Percentiles rank a stretch among this genome's conserved stretches.
Evolutionary conservation across 2,329 filamentous ascomycete genomes (phyloP).

Genomic region (Juglanconis oblonga): DNA sequence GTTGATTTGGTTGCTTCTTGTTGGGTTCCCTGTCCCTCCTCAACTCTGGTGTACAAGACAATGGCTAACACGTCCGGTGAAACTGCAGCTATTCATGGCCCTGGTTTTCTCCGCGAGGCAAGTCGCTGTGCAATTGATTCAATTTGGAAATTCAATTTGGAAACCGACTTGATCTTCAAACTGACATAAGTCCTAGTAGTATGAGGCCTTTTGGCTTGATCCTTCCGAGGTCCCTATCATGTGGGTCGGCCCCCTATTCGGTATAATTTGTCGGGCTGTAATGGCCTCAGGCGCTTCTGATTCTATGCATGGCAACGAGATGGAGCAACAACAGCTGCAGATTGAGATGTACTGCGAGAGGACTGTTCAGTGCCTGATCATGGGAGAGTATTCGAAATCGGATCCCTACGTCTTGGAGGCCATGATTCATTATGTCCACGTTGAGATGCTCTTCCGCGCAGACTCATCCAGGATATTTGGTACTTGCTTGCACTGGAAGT

Average conservation of each 20-base stretch:
- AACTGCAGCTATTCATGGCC: conserved; percentile 1
- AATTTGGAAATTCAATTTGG: too few relatives aligned
- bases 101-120: conserved; percentile 3
- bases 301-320: background rate
- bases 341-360: conserved; percentile 25
- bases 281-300: background rate
- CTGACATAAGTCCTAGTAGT: conserved; percentile 27
- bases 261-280: conserved; percentile 26
- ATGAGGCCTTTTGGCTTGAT: conserved; percentile 42
- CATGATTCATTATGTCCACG: conserved; percentile 32
- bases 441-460: conserved; percentile 28
- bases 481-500: background rate
- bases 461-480: conserved; percentile 26
- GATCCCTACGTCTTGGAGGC: conserved; percentile 40
- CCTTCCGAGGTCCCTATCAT: conserved; percentile 24
- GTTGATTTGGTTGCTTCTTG: conserved; percentile 5
- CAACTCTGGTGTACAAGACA: background rate
- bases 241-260: conserved; percentile 12
- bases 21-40: background rate
- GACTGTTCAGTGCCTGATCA: conserved; percentile 34
- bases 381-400: conserved; percentile 39
- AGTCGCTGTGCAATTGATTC: background rate
- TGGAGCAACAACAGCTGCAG: background rate
- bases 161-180: background rate
- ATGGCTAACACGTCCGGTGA: background rate